Base-by-base conservation (phyloP, 768 basidiomycete species). In the Xanthoconium purpureum region DNA sequence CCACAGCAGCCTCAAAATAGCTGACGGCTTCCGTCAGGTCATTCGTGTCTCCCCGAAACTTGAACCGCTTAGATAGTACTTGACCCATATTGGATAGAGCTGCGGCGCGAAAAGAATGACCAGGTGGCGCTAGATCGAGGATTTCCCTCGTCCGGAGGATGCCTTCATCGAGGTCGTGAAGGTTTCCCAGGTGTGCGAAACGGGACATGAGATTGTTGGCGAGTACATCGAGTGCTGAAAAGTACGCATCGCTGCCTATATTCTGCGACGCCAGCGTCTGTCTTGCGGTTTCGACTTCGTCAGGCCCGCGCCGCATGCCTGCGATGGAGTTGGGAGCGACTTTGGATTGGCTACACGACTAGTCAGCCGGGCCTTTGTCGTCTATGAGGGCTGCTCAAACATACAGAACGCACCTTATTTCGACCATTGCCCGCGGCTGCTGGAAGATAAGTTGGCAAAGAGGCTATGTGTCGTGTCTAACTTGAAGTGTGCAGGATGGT, bases 111-210 rank as follows among this genome's bases (percentile, higher is more conserved):
- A 52, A 52, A 24, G 57, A 42, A 49, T 70, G 63, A 5, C 56
- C 65, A 29, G 66, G 54, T 18, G 64, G 60, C 15, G 62, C 61
- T 18, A 69, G 37, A n/a, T 59, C 47, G 8, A 71, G 61, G 33
- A 63, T 50, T 32, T 58, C 55, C 54, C 56, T 55, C 30, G 35
- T 47, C 15, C 50, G 38, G 7, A 47, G 24, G 44, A 76, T 56
- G 15, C 64, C 62, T 42, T 69, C 63, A 18, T 67, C 56, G 20
- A 75, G 56, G 44, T 73, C 71, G 6, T 50, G 39, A 14, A 54
- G 45, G 30, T 68, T 57, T 40, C 69, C 52, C 6, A 53, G 57
- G n/a, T 36, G 60, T 29, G 57, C 17, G 38, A 72, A 74, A 35
- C 65, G 66, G 20, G 55, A 39, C 45, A 65, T 35, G 17, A 68